phyloP scores from a whole-genome alignment of 352 stramenopile species.

The Globisporangium solare region DNA sequence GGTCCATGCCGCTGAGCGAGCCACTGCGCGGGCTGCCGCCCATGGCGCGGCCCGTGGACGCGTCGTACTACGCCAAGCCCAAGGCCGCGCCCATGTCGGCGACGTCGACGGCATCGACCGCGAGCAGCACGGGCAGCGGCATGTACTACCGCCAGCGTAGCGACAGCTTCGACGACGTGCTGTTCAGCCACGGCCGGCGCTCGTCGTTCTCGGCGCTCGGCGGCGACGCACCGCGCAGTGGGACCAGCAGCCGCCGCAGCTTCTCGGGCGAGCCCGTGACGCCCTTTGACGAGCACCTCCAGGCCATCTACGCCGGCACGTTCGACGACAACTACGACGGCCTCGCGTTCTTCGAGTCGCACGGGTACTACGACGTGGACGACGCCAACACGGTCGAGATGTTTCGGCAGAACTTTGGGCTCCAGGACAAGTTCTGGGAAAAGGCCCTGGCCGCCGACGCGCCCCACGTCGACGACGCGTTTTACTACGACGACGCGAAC shows the following conservation, averaged over 20 bases:
- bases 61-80: conserved; percentile 13
- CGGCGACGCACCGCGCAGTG: neutral
- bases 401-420: conserved; percentile 69
- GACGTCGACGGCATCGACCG: conserved; percentile 6
- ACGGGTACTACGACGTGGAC: conserved; percentile 78
- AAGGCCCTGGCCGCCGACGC: neutral
- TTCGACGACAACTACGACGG: conserved; percentile 39
- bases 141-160: conserved; percentile 19
- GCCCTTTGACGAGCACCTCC: conserved; percentile 62
- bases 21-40: conserved; percentile 13
- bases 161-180: conserved; percentile 15
- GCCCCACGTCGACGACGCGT: conserved; percentile 16
- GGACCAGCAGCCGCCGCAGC: neutral
- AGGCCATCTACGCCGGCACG: conserved; percentile 53
- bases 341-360: conserved; percentile 72
- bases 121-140: neutral
- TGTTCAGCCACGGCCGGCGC: conserved; percentile 3
- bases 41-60: conserved; percentile 14
- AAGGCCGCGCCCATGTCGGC: neutral
- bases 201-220: too few species aligned
- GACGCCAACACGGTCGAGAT: conserved; percentile 82
- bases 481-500: conserved; percentile 15
- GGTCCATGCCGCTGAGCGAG: conserved; percentile 15
- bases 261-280: conserved; percentile 16
- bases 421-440: conserved; percentile 64